phyloP scores from a whole-genome alignment of 2,329 filamentous ascomycete species.

The Amauroascus niger region DNA sequence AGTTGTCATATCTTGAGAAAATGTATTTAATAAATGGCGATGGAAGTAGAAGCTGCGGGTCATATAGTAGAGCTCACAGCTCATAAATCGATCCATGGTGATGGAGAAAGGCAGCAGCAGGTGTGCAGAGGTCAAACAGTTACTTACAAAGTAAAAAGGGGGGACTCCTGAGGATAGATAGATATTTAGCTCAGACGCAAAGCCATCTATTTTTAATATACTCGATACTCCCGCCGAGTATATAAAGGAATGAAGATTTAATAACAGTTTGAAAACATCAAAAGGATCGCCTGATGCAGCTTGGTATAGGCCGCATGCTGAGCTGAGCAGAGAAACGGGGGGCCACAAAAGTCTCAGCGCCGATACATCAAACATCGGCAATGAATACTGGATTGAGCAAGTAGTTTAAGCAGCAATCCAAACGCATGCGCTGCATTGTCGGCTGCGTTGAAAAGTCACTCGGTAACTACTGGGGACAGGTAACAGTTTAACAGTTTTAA shows the following conservation, averaged over 20 bases:
- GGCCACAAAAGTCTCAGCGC: conserved; percentile 1
- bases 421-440: neutral
- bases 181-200: too few species aligned
- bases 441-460: neutral
- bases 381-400: conserved; percentile 9
- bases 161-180: too few species aligned
- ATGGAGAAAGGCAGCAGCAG: neutral
- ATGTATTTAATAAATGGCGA: conserved; percentile 12
- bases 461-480: neutral
- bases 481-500: neutral
- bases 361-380: conserved; percentile 7
- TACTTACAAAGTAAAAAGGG: conserved; percentile 9
- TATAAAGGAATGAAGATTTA: too few species aligned
- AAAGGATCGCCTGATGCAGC: neutral
- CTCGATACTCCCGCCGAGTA: neutral
- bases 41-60: conserved; percentile 4
- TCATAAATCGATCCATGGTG: conserved; percentile 4
- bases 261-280: neutral
- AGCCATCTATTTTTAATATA: neutral
- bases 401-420: neutral
- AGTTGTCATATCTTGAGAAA: conserved; percentile 9
- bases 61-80: conserved; percentile 4
- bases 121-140: neutral
- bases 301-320: neutral
- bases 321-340: neutral